Evolutionary conservation across 257 asterid genomes (phyloP).

Genomic region (Vinca minor): DNA sequence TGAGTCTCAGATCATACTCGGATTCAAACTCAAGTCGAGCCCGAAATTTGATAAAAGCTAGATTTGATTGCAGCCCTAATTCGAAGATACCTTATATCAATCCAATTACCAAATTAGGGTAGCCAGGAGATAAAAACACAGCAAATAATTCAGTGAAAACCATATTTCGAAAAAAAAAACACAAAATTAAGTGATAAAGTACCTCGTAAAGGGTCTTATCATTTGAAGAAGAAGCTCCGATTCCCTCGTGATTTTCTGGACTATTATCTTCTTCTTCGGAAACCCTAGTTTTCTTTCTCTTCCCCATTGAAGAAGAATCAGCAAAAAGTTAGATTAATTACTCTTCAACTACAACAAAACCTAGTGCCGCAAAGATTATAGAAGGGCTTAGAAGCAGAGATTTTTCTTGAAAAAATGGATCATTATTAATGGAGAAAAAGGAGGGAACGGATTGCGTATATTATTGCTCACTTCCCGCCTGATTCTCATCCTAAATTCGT

Average conservation of each 20-base stretch:
- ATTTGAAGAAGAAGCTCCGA: constrained; percentile 37
- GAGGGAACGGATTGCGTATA: background rate
- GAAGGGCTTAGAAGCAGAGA: too few species aligned
- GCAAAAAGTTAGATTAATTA: too few species aligned
- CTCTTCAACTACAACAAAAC: background rate
- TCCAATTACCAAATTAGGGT: background rate
- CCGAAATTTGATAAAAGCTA: too few species aligned
- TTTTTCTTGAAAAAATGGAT: background rate
- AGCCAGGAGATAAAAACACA: background rate
- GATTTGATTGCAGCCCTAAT: too few species aligned
- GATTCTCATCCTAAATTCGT: background rate
- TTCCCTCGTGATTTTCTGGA: constrained; percentile 23
- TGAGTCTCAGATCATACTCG: too few species aligned
- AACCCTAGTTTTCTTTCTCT: constrained; percentile 54
- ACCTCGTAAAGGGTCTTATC: constrained; percentile 74
- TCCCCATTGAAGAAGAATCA: constrained; percentile 52
- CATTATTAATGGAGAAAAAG: too few species aligned
- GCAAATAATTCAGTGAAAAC: background rate
- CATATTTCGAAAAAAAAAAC: background rate
- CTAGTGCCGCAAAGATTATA: too few species aligned
- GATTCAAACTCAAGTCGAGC: too few species aligned
- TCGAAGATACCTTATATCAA: background rate
- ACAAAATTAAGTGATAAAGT: too few species aligned
- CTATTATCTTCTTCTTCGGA: constrained; percentile 40
- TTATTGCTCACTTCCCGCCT: constrained; percentile 1